Base-by-base conservation (phyloP, 352 stramenopile genomes). In the Halophytophthora polymorphica region DNA sequence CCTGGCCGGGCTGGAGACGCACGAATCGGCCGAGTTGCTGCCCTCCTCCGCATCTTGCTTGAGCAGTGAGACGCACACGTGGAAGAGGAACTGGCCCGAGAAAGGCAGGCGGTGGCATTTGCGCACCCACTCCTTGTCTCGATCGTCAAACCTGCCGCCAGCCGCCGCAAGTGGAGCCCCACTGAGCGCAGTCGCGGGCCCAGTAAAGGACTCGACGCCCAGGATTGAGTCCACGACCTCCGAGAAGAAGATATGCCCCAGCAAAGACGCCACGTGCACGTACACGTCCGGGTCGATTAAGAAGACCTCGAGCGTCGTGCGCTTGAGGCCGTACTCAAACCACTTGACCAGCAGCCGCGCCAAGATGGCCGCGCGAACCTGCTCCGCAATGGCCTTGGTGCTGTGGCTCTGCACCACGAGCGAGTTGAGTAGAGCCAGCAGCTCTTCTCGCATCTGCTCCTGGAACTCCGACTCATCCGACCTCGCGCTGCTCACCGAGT, bases 261-360 rank as follows among this genome's bases (percentile, higher is more conserved):
- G 44, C 11, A 91, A 67, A 1, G 71, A 61, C 7, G 80, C 71
- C 5, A 93, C 75, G 33, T 83, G 66, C 18, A 50, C 37, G 34
- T 88, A 90, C 22, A 90, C 77, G 3, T 69, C 64, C 2, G 65
- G 48, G 21, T 90, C 75, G 22, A 80, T 73, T 6, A 95, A 56
- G 39, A 80, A 81, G 1, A 73, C 64, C 45, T 95, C 84, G 8
- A 95, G 60, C 17, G 80, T 74, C 2, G 66, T 65, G 18, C 63
- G 67, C 5, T 75, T 45, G 11, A 93, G 52, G 13, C 69, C 74
- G 41, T 86, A 92, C 17, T 92, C 80, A 40, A 90, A 89, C 84
- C 84, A 95, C 50, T 93, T 92, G 17, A 93, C 74, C 2, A 95
- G 47, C 15, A 95, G 57, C 13, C 84, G 80, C 22, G 84, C 75